Base-by-base conservation (phyloP, 768 basidiomycete species). In the Bullera alba region DNA sequence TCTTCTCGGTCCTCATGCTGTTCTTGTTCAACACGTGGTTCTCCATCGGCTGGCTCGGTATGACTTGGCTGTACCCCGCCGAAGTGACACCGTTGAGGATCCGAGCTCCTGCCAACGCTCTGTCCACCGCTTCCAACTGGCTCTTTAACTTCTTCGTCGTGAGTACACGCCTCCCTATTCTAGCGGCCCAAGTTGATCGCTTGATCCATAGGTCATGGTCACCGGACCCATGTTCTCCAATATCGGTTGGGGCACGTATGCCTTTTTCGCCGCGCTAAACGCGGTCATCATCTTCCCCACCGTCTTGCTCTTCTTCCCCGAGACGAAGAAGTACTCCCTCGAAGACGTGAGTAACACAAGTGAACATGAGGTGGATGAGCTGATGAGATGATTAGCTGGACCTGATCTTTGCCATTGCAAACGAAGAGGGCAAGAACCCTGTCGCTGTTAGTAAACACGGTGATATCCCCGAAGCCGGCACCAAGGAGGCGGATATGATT, bases 1-100 rank as follows among this genome's bases (percentile, higher is more conserved):
- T 80, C 37, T 74, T 77, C 15, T 80, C 81, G 23, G 75, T 79
- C 0, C 75, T 83, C 29, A 62, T 82, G 2, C 68, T 84, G 1
- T 84, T 85, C 64, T 77, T 82, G n/a, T 84, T 83, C 76, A 83
- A 83, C 67, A 80, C 80, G 15, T 80, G 81, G 73, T 85, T 85
- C 61, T 82, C 82, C 0, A 70, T 82, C 46, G 83, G 83, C 0
- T 85, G 82, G 82, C 67, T 84, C 35, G 81, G 82, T 16, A 81
- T 83, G 79, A 81, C 83, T 0, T 84, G 82, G 63, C 73, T 84
- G 52, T 83, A 83, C 77, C 81, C 83, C 52, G 82, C 81, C 16
- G 83, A 84, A 66, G 80, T 83, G 21, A 80, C 81, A 21, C 80
- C 80, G 10, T 68, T 83, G 38, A 76, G 78, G 23, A 80, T 83